Conservation (phyloP, 2,329 filamentous ascomycete genomes). For the Hypoxylon sp. region DNA sequence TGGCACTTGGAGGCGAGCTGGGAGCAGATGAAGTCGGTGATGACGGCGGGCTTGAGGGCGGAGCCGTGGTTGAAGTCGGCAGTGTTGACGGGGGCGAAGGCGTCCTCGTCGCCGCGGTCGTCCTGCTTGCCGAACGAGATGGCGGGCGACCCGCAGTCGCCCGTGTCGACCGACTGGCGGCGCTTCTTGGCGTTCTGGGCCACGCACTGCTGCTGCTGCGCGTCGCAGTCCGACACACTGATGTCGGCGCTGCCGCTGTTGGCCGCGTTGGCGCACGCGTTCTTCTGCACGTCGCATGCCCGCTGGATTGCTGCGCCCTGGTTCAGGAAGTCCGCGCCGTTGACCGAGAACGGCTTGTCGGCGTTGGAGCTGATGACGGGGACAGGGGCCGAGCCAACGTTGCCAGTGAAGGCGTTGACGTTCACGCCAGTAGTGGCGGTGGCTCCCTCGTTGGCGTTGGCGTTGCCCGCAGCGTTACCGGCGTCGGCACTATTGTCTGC, state of each 20-base stretch:
- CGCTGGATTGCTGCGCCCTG: constrained; percentile 62
- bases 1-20: constrained; percentile 56
- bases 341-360: constrained; percentile 66
- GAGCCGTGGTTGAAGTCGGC: constrained; percentile 68
- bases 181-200: constrained; percentile 43
- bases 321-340: constrained; percentile 68
- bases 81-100: constrained; percentile 58
- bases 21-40: constrained; percentile 58
- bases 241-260: constrained; percentile 60
- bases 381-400: constrained; percentile 59
- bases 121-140: constrained; percentile 65
- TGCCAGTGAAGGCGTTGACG: constrained; percentile 63
- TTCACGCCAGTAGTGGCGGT: constrained; percentile 52
- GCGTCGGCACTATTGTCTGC: constrained; percentile 26
- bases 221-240: constrained; percentile 60
- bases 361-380: constrained; percentile 58
- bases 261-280: constrained; percentile 64
- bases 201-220: constrained; percentile 59
- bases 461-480: constrained; percentile 3
- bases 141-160: constrained; percentile 63
- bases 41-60: constrained; percentile 56
- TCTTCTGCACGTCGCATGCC: constrained; percentile 66
- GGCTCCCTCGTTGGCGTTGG: constrained; percentile 29
- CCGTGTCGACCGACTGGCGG: constrained; percentile 58
- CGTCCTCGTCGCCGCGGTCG: constrained; percentile 62